These are phyloP conservation scores for Diaporthe citri DNA, from an alignment of 2,329 filamentous ascomycete genomes.

Conservation along the genomic window DNA sequence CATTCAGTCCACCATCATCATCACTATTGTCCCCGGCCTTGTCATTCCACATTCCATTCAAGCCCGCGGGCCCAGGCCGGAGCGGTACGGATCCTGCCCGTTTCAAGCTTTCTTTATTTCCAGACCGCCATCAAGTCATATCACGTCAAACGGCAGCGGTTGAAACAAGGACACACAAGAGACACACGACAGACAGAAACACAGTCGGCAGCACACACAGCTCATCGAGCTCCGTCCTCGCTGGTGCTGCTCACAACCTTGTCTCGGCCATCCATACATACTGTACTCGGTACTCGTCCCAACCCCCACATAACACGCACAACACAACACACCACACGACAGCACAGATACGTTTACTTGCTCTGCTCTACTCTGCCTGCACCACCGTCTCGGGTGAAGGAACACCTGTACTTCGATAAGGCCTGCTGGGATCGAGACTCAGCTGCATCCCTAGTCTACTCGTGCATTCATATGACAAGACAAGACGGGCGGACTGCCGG, in stretches of 20 bases:
- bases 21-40: not conserved
- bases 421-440: not conserved
- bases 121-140: slow-evolving; percentile 26
- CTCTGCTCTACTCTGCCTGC: not conserved
- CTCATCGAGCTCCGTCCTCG: slow-evolving; percentile 14
- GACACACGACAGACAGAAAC: not conserved
- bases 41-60: slow-evolving; percentile 10
- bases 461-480: slow-evolving; percentile 7
- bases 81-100: slow-evolving; percentile 23
- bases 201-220: not conserved
- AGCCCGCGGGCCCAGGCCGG: slow-evolving; percentile 13
- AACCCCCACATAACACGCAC: not conserved
- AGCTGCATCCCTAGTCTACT: not conserved
- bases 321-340: not conserved
- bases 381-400: not conserved
- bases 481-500: slow-evolving; percentile 19
- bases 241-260: not conserved
- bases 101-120: slow-evolving; percentile 23
- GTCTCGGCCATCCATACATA: not conserved
- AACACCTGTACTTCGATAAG: not conserved
- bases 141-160: slow-evolving; percentile 9
- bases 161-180: not conserved
- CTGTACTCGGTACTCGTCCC: not conserved
- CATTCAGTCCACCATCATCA: not conserved
- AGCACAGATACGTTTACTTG: not conserved